phyloP scores from a whole-genome alignment of 371 early-diverging fungal species.

The Actinomucor elegans region DNA sequence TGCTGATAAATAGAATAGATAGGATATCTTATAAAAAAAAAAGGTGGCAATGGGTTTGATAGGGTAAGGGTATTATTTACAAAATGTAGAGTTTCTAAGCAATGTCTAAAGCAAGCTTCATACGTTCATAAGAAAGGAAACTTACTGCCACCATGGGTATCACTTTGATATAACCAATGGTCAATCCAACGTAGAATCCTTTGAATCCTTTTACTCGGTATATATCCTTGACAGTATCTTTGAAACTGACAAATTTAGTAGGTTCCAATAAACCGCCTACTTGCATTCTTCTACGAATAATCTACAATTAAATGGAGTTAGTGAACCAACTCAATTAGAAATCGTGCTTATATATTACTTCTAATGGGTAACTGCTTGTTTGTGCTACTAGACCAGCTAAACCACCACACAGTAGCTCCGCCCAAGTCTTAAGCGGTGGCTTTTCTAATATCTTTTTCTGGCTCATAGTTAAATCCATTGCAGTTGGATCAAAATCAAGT shows the following conservation, averaged over 20 bases:
- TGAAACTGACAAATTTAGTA: slow-evolving; percentile 52
- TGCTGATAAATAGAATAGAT: too few species aligned
- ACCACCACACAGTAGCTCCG: slow-evolving; percentile 82
- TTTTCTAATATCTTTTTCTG: slow-evolving; percentile 21
- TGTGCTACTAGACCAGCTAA: slow-evolving; percentile 86
- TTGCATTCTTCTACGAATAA: slow-evolving; percentile 91
- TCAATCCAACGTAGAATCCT: slow-evolving; percentile 96
- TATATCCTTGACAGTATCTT: slow-evolving; percentile 63
- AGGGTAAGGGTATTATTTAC: too few species aligned
- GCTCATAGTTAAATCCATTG: slow-evolving; percentile 20
- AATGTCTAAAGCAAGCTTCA: slow-evolving; percentile 66
- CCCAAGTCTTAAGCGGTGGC: slow-evolving; percentile 61
- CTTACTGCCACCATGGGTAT: slow-evolving; percentile 89
- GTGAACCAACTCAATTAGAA: background rate
- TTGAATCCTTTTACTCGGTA: slow-evolving; percentile 68
- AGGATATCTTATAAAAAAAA: too few species aligned
- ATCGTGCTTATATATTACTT: too few species aligned
- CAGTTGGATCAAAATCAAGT: slow-evolving; percentile 7
- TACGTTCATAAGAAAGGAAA: slow-evolving; percentile 83
- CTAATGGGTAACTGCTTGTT: slow-evolving; percentile 90
- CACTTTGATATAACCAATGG: slow-evolving; percentile 95
- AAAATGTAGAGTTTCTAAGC: slow-evolving; percentile 28
- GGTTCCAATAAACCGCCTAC: slow-evolving; percentile 71
- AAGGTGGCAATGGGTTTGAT: too few species aligned
- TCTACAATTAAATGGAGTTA: slow-evolving; percentile 23